A percentile compares a stretch with the other conserved stretches of the same genome.
These are phyloP conservation scores for Drechmeria coniospora DNA, from an alignment of 2,329 filamentous ascomycete genomes.

Conservation along the genomic window DNA sequence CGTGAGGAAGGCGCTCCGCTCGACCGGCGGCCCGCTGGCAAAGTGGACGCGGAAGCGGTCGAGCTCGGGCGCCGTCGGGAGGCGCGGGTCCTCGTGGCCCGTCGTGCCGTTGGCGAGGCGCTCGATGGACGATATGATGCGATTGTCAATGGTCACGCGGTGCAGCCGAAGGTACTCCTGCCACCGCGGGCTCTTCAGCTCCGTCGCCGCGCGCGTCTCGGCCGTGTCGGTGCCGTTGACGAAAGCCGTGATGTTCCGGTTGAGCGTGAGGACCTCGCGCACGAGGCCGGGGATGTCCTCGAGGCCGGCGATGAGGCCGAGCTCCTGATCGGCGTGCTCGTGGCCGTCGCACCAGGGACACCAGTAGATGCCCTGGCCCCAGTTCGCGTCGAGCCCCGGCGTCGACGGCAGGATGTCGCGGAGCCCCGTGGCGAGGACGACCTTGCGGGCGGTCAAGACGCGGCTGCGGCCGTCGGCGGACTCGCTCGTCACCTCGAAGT, in stretches of 20 bases:
- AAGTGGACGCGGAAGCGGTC: slow-evolving; percentile 43
- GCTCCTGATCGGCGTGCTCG: slow-evolving; percentile 42
- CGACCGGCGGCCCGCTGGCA: slow-evolving; percentile 23
- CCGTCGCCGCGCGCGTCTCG: slow-evolving; percentile 21
- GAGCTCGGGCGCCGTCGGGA: slow-evolving; percentile 29
- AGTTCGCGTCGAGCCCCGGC: slow-evolving; percentile 37
- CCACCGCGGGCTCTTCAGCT: slow-evolving; percentile 29
- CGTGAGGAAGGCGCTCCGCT: slow-evolving; percentile 36
- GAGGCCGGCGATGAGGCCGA: slow-evolving; percentile 36
- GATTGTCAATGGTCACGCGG: slow-evolving; percentile 39
- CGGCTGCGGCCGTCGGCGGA: slow-evolving; percentile 8
- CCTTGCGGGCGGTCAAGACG: slow-evolving; percentile 31
- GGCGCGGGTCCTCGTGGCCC: slow-evolving; percentile 21
- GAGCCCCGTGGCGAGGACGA: slow-evolving; percentile 43
- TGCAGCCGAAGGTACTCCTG: slow-evolving; percentile 30
- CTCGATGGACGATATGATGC: slow-evolving; percentile 31
- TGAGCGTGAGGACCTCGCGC: slow-evolving; percentile 37
- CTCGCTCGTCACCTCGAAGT: slow-evolving; percentile 25
- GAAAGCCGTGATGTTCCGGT: slow-evolving; percentile 39
- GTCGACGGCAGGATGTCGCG: slow-evolving; percentile 37
- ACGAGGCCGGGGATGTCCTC: slow-evolving; percentile 27
- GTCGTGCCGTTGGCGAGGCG: slow-evolving; percentile 26
- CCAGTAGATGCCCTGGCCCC: slow-evolving; percentile 46
- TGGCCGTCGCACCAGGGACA: slow-evolving; percentile 51
- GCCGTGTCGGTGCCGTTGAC: slow-evolving; percentile 43